These are phyloP conservation scores for Coleophoma cylindrospora DNA, from an alignment of 2,329 filamentous ascomycete species.

Conservation along the genomic window DNA sequence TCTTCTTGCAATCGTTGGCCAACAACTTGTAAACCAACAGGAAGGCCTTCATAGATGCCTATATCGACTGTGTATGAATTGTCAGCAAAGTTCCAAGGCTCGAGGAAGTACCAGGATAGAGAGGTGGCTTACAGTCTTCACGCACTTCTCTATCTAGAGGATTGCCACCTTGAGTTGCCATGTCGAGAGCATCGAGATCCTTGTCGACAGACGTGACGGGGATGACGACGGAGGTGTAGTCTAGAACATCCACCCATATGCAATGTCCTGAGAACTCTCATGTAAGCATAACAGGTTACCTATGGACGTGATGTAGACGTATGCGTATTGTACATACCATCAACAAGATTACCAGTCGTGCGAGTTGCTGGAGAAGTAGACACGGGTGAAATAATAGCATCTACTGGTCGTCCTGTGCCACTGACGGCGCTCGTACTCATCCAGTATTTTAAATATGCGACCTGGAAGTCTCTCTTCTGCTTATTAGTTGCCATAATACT, in stretches of 20 bases:
- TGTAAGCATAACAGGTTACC: not conserved
- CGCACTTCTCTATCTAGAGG: not conserved
- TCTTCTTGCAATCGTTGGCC: not conserved
- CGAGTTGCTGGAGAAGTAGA: not conserved
- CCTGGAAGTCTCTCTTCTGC: too few species aligned
- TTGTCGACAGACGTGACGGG: slow-evolving; percentile 51
- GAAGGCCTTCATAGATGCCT: not conserved
- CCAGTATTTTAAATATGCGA: too few species aligned
- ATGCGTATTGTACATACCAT: too few species aligned
- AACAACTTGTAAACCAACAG: not conserved
- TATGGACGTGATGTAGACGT: too few species aligned
- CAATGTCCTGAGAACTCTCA: not conserved
- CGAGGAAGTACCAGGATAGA: not conserved
- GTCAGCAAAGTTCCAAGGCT: not conserved
- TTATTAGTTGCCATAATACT: too few species aligned
- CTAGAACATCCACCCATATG: slow-evolving; percentile 39
- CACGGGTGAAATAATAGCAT: not conserved
- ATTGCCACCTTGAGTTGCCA: slow-evolving; percentile 19
- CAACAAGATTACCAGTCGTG: not conserved
- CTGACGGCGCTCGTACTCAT: not conserved
- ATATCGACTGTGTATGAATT: not conserved
- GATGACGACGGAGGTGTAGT: slow-evolving; percentile 49
- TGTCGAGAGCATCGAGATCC: slow-evolving; percentile 37
- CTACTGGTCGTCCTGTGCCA: not conserved
- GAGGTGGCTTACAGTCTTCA: not conserved